Evolutionary conservation across 1,284 basidiomycete genomes (phyloP), one percentile per base, ranked within the genome.

Genomic region (Laetiporus sulphureus): DNA sequence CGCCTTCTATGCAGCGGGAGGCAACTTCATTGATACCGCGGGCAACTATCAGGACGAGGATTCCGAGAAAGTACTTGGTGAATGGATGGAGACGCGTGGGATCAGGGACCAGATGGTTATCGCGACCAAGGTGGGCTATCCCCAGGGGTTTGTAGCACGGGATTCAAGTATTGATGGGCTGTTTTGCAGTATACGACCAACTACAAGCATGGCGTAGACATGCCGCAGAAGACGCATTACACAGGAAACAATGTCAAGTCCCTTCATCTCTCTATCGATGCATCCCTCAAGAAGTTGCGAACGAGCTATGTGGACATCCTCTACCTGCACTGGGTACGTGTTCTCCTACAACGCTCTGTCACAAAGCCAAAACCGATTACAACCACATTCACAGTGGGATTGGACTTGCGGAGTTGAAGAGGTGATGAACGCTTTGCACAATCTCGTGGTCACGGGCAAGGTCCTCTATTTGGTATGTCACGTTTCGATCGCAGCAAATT

Each of bases 291-390:
- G 47, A 73, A 70, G 47, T 60, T 75, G 1, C 55, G 67, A 36
- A 76, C 71, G 1, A 50, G 53, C 15, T 76, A 69, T 33, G 67
- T 76, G 49, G 73, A 76, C 48, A 61, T 75, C 18, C 53, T 72
- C 23, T 78, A 77, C 56, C 53, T 77, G 10, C 75, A 77, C 56
- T 75, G 66, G 64, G 49, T 48, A n/a, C n/a, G n/a, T n/a, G n/a
- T n/a, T n/a, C n/a, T 29, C 13, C 45, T 29, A 6, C 18, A 29
- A 15, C n/a, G 5, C 19, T 12, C 15, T 7, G 13, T 31, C 3
- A 52, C 23, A 2, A n/a, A n/a, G n/a, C n/a, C n/a, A n/a, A n/a
- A n/a, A n/a, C n/a, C n/a, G n/a, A n/a, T n/a, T n/a, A n/a, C n/a
- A n/a, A n/a, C n/a, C n/a, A n/a, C n/a, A n/a, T n/a, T n/a, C 11